Base-by-base conservation (phyloP, 2,329 filamentous ascomycete species). In the Venturia nashicola region DNA sequence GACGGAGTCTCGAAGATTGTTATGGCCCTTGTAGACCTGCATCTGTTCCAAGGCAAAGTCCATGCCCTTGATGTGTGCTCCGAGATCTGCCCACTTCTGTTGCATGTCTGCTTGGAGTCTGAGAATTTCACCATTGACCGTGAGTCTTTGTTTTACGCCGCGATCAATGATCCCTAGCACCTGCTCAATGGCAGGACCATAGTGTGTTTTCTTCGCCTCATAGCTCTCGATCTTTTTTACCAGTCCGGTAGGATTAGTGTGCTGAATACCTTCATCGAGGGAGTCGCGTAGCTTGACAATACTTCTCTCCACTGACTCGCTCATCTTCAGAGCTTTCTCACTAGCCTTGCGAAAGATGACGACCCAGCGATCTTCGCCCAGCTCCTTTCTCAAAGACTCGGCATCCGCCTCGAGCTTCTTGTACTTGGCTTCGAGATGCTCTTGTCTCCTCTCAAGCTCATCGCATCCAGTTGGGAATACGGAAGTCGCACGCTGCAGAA, bases 331-430 rank as follows among this genome's bases (percentile, higher is more conserved):
- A 5, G 94, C 93, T 75, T 97, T 91, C 65, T 88, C 83, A 16
- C 91, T 92, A 18, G 94, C 94, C 68, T 94, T 93, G 64, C 93
- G 86, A 78, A 99, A 99, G 43, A 97, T 92, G 62, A 95, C 82
- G 54, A 99, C 87, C 94, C 94, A 99, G 64, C 91, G 87, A 72
- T 99, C 94, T 73, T 99, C 94, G 36, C 91, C 91, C 4, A 99
- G 80, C 73, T 99, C 94, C 72, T 91, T 89, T 67, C 92, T 84
- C 59, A 99, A 76, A 1, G 89, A 89, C 71, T 97, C 92, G 11
- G 93, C 92, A 72, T 99, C 94, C 66, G 86, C 86, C 73, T 97
- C 90, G 2, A 99, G 83, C 72, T 89, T 91, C 76, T 87, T 89
- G 82, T 94, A 97, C 71, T 85, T 88, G n/a, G 82, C 85, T 72